Evolutionary conservation across 2,329 filamentous ascomycete genomes (phyloP), one percentile per base, ranked within the genome.

Genomic region (Calonectria crousiana): DNA sequence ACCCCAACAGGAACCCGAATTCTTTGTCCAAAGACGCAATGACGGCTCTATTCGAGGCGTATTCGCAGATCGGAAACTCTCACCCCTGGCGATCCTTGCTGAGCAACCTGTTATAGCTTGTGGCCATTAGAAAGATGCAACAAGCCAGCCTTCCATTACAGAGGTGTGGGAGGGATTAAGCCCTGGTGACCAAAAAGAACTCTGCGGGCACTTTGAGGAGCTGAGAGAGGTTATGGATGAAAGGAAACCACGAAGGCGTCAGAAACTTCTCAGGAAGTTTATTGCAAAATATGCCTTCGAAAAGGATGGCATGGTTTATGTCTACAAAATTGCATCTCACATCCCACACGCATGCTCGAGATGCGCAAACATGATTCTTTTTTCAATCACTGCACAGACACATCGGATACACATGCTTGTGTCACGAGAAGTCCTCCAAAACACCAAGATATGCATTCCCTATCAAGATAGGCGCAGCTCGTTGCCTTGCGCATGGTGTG

Each of bases 321-420:
- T 83, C 20, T 83, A 76, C 58, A 9, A 16, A 4, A 58, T 79
- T 11, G 77, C 74, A 13, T 79, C 76, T 5, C 67, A 77, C 16
- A 81, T 86, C 74, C 85, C 85, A 67, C 82, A 85, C 72, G 83
- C 82, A 14, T 86, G 85, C 58, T 23, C 0, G 0, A 13, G 28
- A 4, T 83, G 82, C 60, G 82, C 81, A 60, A 81, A 84, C 41
- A 81, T 80, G 6, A 36, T 77, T 18, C n/a, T 47, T 23, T 47
- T 47, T 47, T 6, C 44, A 47, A 23, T 47, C 18, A 47, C 5
- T 23, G n/a, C 10, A 13, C 44, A 6, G 20, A 4, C 44, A n/a
- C 44, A 47, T 23, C 6, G 10, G 18, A 47, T 47, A 23, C 44
- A 47, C n/a, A 47, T 47, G 9, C 44, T 23, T 9, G 20, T 47